These are phyloP conservation scores for Vitis hybrid DNA, from an alignment of 177 flowering plant genomes.

Conservation along the genomic window DNA sequence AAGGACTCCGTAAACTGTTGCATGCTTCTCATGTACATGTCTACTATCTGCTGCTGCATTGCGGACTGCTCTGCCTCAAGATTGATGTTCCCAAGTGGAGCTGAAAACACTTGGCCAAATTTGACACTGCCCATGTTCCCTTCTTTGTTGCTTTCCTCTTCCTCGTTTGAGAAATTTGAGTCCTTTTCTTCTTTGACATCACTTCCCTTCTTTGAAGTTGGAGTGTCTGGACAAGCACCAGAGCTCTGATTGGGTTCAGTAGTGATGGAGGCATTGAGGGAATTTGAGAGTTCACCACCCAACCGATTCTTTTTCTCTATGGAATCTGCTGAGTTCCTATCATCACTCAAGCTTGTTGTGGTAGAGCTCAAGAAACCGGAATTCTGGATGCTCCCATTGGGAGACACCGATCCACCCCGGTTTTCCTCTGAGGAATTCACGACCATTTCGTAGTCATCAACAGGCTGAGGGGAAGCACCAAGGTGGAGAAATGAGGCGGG, in stretches of 20 bases:
- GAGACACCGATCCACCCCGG: slow-evolving; percentile 18
- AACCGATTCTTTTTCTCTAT: slow-evolving; percentile 22
- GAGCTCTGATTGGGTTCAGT: slow-evolving; percentile 25
- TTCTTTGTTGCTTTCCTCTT: slow-evolving; percentile 28
- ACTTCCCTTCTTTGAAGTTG: slow-evolving; percentile 46
- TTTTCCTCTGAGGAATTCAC: slow-evolving; percentile 28
- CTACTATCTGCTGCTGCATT: slow-evolving; percentile 90
- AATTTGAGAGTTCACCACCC: slow-evolving; percentile 12
- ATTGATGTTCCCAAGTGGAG: slow-evolving; percentile 47
- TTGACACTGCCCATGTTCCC: slow-evolving; percentile 17
- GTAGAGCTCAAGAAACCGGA: slow-evolving; percentile 35
- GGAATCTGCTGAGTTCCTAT: slow-evolving; percentile 33
- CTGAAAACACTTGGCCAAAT: slow-evolving; percentile 39
- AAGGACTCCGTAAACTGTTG: slow-evolving; percentile 87
- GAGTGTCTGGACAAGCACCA: slow-evolving; percentile 42
- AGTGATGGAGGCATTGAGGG: slow-evolving; percentile 9
- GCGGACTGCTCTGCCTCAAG: slow-evolving; percentile 67
- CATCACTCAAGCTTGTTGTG: slow-evolving; percentile 40
- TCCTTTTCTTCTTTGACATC: slow-evolving; percentile 27
- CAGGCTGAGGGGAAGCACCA: slow-evolving; percentile 44
- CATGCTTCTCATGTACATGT: slow-evolving; percentile 96
- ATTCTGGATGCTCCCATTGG: slow-evolving; percentile 30
- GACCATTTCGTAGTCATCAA: slow-evolving; percentile 58
- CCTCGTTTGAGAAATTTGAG: slow-evolving; percentile 26
- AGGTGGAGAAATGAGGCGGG: slow-evolving; percentile 61